Evolutionary conservation across 257 asterid species (phyloP), one percentile per base, ranked within the genome.

Genomic region (Solanum arcanum): DNA sequence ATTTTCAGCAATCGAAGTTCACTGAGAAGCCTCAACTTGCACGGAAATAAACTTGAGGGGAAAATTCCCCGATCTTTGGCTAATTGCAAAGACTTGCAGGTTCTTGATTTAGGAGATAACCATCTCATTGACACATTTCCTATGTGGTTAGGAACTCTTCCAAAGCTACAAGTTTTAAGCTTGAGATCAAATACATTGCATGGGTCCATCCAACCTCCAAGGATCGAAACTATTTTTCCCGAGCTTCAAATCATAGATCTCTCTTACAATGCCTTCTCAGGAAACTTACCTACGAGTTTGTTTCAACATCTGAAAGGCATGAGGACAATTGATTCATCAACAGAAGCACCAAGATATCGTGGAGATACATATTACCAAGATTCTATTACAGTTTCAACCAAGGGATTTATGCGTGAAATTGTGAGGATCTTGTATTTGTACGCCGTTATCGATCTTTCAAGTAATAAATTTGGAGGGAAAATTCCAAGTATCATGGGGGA

Each of bases 51-150:
- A 41, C 33, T 88, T 3, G 86, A 87, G 15, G 92, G 92, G 46
- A 6, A 35, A 37, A 13, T 88, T 23, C 86, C 91, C 1, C 68
- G 5, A 21, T 86, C 91, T 4, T 60, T 90, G 69, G 78, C 83
- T 29, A 81, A 85, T 31, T 88, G 92, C 74, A 14, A 56, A 70
- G 44, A 80, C 9, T 31, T 90, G 29, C 86, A 88, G 75, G 90
- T 90, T 85, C 84, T 90, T 29, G 90, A 90, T 85, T 14, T 90
- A 9, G 88, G 91, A 39, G 62, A 84, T 18, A 90, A 90, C 73
- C 60, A 39, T 3, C 52, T 88, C 6, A 88, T n/a, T 31, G 92
- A 81, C 73, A 75, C 89, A 29, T 88, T 90, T 18, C 90, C 92
- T 0, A 4, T 20, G 27, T 86, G 88, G 88, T 42, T 88, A 60